Evolutionary conservation across 495 filamentous ascomycete genomes (phyloP), one percentile per base, ranked within the genome.

Genomic region (Penicillium riverlandense): DNA sequence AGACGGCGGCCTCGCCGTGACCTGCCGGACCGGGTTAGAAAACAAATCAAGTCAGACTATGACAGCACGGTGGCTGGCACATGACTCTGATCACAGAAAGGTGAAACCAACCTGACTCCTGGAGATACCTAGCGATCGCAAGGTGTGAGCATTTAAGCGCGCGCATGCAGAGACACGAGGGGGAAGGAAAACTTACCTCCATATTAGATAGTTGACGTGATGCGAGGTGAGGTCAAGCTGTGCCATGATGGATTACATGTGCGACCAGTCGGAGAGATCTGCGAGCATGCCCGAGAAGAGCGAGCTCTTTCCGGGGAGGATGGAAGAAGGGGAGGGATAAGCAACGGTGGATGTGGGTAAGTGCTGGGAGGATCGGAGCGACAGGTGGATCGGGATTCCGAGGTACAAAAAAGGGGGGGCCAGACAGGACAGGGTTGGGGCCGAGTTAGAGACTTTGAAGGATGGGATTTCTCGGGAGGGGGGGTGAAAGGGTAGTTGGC

Each of bases 171-270:
- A 22, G 22, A 22, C 22, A 22, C 7, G n/a, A 34, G 2, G 40
- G n/a, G 38, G 41, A 33, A 32, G 58, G 58, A 63, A 50, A 54
- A 78, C 88, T 67, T 78, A 96, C 88, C 90, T 90, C 87, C 90
- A 95, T 74, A 98, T 87, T 71, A 98, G 76, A 76, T 91, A 97
- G 78, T 97, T 98, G 73, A 97, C 80, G 71, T 91, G 85, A 74
- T 96, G 81, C 49, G 89, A 91, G 66, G 87, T 85, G 58, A 98
- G 78, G 55, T 71, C 62, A 43, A 61, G 66, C 48, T 64, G 66
- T 59, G 66, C 60, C 72, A 76, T 76, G 58, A 64, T 22, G 22
- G 22, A 22, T 69, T 66, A 69, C 64, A 71, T 66, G 53, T 69
- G 58, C 60, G 59, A 63, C 47, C 59, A 58, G 49, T 48, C 49